These are phyloP conservation scores for Pyrenophora seminiperda DNA, from an alignment of 2,329 filamentous ascomycete species.

Conservation along the genomic window DNA sequence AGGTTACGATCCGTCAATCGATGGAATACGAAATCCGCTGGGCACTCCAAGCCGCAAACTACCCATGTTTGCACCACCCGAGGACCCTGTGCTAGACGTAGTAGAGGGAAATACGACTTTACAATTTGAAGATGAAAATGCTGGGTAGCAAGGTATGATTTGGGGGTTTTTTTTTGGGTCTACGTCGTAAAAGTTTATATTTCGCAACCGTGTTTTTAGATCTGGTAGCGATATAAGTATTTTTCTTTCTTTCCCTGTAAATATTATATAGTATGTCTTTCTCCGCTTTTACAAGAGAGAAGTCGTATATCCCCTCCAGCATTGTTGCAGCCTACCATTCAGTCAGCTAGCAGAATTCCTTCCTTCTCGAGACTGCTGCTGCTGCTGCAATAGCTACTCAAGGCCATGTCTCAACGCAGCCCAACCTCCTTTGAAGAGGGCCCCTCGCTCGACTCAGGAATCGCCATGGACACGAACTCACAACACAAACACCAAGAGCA, in stretches of 20 bases:
- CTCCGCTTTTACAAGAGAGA: no score
- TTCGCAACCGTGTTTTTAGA: no score
- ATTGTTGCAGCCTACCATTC: no score
- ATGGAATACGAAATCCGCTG: slow-evolving; percentile 30
- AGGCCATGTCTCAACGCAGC: neutral
- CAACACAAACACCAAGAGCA: neutral
- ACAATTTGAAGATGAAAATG: slow-evolving; percentile 14
- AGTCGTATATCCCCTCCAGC: no score
- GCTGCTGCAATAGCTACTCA: no score
- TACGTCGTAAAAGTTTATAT: no score
- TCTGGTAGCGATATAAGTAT: no score
- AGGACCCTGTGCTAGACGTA: slow-evolving; percentile 49
- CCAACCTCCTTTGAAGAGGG: neutral
- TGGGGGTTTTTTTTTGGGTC: no score
- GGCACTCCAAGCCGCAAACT: slow-evolving; percentile 40
- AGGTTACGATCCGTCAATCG: neutral
- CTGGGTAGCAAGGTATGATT: neutral
- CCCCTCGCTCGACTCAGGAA: slow-evolving; percentile 5
- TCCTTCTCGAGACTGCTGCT: no score
- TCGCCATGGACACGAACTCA: neutral
- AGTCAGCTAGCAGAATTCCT: no score
- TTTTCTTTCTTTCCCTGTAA: no score
- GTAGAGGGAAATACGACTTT: slow-evolving; percentile 38
- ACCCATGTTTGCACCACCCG: slow-evolving; percentile 53
- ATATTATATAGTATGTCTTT: no score